These are phyloP conservation scores for Artemisia argyi DNA, from an alignment of 129 eudicot species.

Conservation along the genomic window DNA sequence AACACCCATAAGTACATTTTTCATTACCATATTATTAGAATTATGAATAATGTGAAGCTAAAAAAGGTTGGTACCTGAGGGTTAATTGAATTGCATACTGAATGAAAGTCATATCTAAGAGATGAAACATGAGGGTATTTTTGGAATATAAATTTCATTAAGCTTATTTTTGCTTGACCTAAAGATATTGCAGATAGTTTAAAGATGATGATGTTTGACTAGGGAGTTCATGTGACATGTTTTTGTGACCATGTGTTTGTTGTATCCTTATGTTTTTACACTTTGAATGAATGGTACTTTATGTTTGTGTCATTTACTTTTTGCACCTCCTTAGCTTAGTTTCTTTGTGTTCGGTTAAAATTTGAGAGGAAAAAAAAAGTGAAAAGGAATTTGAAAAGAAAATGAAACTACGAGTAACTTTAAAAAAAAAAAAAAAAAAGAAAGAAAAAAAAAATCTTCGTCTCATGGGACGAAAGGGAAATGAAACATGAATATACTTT, in stretches of 20 bases:
- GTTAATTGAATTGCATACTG: slow-evolving; percentile 14
- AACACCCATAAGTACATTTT: background rate
- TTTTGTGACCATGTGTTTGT: background rate
- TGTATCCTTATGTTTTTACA: background rate
- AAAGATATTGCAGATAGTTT: background rate
- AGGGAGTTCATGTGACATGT: background rate
- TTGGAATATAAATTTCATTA: slow-evolving; percentile 42
- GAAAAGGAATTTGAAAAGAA: no score
- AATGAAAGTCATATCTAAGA: slow-evolving; percentile 30
- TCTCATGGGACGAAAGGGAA: no score
- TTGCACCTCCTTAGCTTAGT: background rate
- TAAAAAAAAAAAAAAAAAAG: no score
- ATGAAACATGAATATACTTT: no score
- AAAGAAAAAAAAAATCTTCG: no score
- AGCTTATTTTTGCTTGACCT: background rate
- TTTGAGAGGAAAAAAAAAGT: no score
- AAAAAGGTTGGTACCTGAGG: slow-evolving; percentile 33
- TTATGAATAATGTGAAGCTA: background rate
- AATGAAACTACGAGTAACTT: no score
- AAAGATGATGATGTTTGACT: background rate
- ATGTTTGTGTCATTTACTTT: background rate
- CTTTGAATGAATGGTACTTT: background rate
- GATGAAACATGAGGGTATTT: slow-evolving; percentile 33
- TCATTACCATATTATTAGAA: background rate
- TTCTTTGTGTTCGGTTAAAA: no score